phyloP scores from a whole-genome alignment of 2,329 filamentous ascomycete genomes.

The Neurospora sp. region DNA sequence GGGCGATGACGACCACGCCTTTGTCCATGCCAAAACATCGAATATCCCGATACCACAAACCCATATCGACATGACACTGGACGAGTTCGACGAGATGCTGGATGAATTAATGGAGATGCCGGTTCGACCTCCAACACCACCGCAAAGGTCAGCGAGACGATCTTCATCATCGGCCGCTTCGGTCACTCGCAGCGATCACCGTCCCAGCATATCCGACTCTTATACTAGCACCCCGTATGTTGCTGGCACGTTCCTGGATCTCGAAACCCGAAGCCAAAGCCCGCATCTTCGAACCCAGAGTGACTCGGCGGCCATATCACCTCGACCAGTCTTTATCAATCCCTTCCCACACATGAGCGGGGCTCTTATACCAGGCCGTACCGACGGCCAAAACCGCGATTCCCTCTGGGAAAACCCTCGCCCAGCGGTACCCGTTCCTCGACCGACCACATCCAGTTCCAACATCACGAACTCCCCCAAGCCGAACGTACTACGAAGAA shows the following conservation, averaged over 20 bases:
- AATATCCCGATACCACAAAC: conserved; percentile 8
- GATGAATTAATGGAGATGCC: conserved; percentile 21
- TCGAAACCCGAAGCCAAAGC: background rate
- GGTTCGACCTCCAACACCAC: conserved; percentile 19
- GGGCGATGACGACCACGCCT: conserved; percentile 19
- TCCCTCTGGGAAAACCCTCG: conserved; percentile 12
- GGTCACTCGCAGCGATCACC: background rate
- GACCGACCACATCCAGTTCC: background rate
- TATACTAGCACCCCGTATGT: background rate
- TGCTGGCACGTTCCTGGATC: background rate
- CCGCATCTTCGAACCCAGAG: background rate
- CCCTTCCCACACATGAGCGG: background rate
- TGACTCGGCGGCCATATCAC: background rate
- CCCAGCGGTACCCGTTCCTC: conserved; percentile 4
- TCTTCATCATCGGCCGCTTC: background rate
- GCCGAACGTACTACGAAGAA: conserved; percentile 5
- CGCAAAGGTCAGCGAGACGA: conserved; percentile 17
- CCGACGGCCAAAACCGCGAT: conserved; percentile 2
- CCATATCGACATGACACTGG: conserved; percentile 19
- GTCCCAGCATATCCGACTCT: conserved; percentile 2
- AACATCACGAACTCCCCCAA: background rate
- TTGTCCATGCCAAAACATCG: conserved; percentile 13
- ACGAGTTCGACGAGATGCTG: conserved; percentile 22
- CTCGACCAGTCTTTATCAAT: background rate
- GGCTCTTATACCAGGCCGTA: background rate